Base-by-base conservation (phyloP, 768 basidiomycete genomes). In the Boletus coccyginus region DNA sequence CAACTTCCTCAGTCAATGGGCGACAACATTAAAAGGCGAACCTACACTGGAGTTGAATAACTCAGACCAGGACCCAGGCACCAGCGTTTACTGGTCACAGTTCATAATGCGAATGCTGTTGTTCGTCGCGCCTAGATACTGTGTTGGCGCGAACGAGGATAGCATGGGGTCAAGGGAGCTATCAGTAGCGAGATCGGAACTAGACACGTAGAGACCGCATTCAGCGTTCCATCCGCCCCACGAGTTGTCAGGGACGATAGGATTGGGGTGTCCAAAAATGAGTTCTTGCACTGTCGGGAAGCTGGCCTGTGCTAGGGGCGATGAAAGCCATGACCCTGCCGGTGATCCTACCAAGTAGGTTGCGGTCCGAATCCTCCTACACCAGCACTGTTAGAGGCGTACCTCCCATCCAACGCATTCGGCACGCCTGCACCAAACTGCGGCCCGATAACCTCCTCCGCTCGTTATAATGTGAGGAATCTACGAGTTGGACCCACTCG, bases 391-490 rank as follows among this genome's bases (percentile, higher is more conserved):
- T 66, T 73, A 0, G 70, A 62, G 66, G 41, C 73, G 71, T 0
- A 59, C 65, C 81, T 68, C 39, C 71, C 80, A 61, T 86, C 82
- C 41, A 83, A 59, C 1, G 77, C 74, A n/a, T 73, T 74, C 46
- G 80, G 60, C 19, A 82, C 74, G 1, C 81, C 84, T 5, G 79
- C 84, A 41, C 77, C 79, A 80, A 8, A 82, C 71, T 5, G 82
- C 80, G 0, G 85, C 85, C 14, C 85, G 70, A 47, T 81, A 78
- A 0, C 83, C 79, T 9, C 85, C 85, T 14, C 85, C 85, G 29
- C 79, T 81, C 24, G 77, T 66, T 0, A 84, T 82, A 50, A 84
- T 79, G 0, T 75, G 7, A 82, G 62, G 19, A 0, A 66, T 56
- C 16, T 67, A 48, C 1, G 55, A 29, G 29, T 57, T 61, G 10